Conservation (phyloP, 2,329 filamentous ascomycete genomes). For the Penicillium digitatum region DNA sequence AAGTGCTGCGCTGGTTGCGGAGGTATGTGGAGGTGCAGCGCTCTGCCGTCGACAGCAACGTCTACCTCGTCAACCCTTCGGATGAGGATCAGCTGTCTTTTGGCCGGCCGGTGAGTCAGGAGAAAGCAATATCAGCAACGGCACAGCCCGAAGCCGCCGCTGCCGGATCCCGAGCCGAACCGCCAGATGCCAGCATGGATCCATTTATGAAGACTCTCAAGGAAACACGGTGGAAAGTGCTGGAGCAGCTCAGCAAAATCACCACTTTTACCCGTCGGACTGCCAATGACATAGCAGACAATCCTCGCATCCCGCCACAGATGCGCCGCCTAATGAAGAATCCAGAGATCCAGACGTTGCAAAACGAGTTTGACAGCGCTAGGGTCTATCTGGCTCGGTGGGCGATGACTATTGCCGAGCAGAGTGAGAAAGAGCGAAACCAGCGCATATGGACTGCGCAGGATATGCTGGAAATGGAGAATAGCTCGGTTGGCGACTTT, state of each 20-base stretch:
- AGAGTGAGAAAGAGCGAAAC: slow-evolving; percentile 81
- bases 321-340: slow-evolving; percentile 79
- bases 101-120: slow-evolving; percentile 47
- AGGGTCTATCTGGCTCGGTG: slow-evolving; percentile 90
- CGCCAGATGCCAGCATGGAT: slow-evolving; percentile 74
- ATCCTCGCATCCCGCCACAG: slow-evolving; percentile 85
- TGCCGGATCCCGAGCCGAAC: slow-evolving; percentile 29
- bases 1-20: slow-evolving; percentile 85
- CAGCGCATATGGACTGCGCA: slow-evolving; percentile 89
- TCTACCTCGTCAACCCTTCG: slow-evolving; percentile 84
- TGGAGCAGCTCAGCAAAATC: slow-evolving; percentile 96
- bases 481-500: slow-evolving; percentile 92
- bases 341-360: slow-evolving; percentile 88
- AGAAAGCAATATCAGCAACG: slow-evolving; percentile 39
- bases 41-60: slow-evolving; percentile 79
- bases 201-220: slow-evolving; percentile 90
- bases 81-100: slow-evolving; percentile 82
- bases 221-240: slow-evolving; percentile 90
- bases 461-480: slow-evolving; percentile 89
- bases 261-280: slow-evolving; percentile 92
- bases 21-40: slow-evolving; percentile 79
- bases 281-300: slow-evolving; percentile 86
- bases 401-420: slow-evolving; percentile 98
- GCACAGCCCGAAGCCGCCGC: slow-evolving; percentile 36
- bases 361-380: slow-evolving; percentile 96